phyloP scores from a whole-genome alignment of 768 basidiomycete species.

The Hortiboletus flavorubellus region DNA sequence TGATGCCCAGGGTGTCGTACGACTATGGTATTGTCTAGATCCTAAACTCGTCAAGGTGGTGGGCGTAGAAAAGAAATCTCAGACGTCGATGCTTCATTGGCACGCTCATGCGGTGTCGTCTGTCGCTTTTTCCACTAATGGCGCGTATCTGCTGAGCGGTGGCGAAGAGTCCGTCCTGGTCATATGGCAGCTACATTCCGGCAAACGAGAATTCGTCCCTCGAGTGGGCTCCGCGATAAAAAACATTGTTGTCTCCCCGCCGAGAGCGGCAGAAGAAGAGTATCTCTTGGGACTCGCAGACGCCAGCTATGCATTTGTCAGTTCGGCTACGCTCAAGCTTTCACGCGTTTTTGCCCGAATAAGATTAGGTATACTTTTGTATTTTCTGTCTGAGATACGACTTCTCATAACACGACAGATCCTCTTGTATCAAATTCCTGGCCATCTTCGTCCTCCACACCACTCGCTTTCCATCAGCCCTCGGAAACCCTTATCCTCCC shows the following conservation, averaged over 20 bases:
- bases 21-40: conserved; percentile 90
- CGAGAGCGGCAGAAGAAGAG: conserved; percentile 66
- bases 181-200: conserved; percentile 90
- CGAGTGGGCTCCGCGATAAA: conserved; percentile 85
- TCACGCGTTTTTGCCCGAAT: conserved; percentile 71
- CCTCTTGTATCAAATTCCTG: conserved; percentile 32
- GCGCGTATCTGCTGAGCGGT: conserved; percentile 88
- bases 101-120: conserved; percentile 93
- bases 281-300: conserved; percentile 83
- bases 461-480: conserved; percentile 71
- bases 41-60: conserved; percentile 50
- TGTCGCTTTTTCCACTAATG: conserved; percentile 83
- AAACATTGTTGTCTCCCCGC: conserved; percentile 57
- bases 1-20: conserved; percentile 77
- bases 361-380: conserved; percentile 58
- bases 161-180: conserved; percentile 97
- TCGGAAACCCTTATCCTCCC: conserved; percentile 82
- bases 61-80: conserved; percentile 74
- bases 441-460: conserved; percentile 44
- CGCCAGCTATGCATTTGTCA: conserved; percentile 75
- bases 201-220: conserved; percentile 89
- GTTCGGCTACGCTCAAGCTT: conserved; percentile 67
- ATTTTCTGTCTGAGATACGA: background rate
- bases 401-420: conserved; percentile 27
- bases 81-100: conserved; percentile 91